Evolutionary conservation across 345 rosid species (phyloP), one percentile per base, ranked within the genome.

Genomic region (Trapa incisa): DNA sequence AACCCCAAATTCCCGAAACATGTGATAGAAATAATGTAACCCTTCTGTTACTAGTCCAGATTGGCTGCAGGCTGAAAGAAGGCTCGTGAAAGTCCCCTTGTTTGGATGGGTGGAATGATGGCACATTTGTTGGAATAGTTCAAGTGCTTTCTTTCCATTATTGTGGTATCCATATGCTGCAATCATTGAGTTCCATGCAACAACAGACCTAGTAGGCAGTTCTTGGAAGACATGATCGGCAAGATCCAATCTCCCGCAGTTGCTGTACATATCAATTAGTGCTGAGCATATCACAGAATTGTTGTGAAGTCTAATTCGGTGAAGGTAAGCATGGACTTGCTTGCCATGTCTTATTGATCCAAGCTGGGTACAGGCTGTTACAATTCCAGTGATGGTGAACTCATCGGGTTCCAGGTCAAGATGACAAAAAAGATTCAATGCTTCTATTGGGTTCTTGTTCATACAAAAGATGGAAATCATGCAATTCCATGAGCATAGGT

Each of bases 401-500:
- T 86, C 91, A 69, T 84, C 73, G 22, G 85, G 91, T 70, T 81
- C 74, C 66, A 79, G 70, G 37, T 73, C 70, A 6, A 80, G 75
- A 65, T 61, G 43, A 61, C 76, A 64, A 65, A 84, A 88, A 61
- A 84, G 76, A 65, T 80, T 80, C 47, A 88, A 68, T n/a, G 78
- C 87, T 69, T 74, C 75, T 67, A 70, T 47, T 65, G 83, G 87
- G 71, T 74, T 77, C 68, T 77, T 86, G 35, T 87, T 87, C 76
- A 82, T 89, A 70, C 86, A 80, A 66, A 81, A 76, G 65, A 82
- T 83, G 56, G 89, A 84, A 65, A 88, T 86, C 79, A 82, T 72
- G 75, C 89, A 84, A 76, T 86, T 86, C 86, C 89, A 86, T 4
- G 94, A 78, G 77, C 89, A 85, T 72, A 84, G 73, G 78, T 88